Percentiles rank a stretch among this genome's conserved stretches.
phyloP scores from a whole-genome alignment of 768 basidiomycete genomes.

The Auricularia cornea region DNA sequence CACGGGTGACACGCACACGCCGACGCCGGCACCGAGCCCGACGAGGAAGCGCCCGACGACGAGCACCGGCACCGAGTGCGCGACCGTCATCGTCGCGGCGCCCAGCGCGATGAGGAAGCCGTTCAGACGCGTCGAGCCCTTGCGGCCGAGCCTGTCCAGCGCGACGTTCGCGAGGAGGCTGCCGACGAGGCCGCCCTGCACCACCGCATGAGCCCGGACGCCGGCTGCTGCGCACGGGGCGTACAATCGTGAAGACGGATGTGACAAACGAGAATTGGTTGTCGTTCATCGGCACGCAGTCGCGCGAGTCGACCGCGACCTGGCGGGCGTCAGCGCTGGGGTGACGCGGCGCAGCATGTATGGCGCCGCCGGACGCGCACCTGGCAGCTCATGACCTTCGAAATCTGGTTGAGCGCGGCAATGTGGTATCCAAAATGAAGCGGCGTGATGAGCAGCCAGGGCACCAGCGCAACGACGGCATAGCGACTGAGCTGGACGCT shows the following conservation, averaged over 20 bases:
- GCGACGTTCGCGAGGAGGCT: constrained; percentile 57
- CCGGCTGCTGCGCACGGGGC: not conserved
- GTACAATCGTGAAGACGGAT: constrained; percentile 56
- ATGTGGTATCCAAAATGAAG: constrained; percentile 85
- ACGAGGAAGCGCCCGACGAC: constrained; percentile 61
- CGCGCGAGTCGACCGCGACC: constrained; percentile 33
- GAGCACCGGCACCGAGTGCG: constrained; percentile 46
- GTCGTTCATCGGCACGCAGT: constrained; percentile 72
- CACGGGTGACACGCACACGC: constrained; percentile 72
- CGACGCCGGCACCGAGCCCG: constrained; percentile 64
- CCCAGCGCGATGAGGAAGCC: constrained; percentile 50
- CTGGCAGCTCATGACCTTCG: constrained; percentile 68
- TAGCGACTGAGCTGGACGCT: constrained; percentile 1
- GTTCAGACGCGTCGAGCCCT: constrained; percentile 53
- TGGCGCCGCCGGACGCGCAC: constrained; percentile 13
- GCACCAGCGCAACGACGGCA: not conserved
- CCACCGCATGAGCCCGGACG: not conserved
- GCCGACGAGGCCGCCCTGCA: constrained; percentile 72
- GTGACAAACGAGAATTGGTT: constrained; percentile 77
- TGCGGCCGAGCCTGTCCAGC: constrained; percentile 67
- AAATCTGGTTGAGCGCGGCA: constrained; percentile 83
- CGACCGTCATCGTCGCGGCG: constrained; percentile 56
- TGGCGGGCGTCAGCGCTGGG: too few relatives aligned
- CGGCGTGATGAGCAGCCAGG: constrained; percentile 6
- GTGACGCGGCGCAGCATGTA: constrained; percentile 2